Evolutionary conservation across 2,329 filamentous ascomycete species (phyloP), one percentile per base, ranked within the genome.

Genomic region (Aspergillus sp.): DNA sequence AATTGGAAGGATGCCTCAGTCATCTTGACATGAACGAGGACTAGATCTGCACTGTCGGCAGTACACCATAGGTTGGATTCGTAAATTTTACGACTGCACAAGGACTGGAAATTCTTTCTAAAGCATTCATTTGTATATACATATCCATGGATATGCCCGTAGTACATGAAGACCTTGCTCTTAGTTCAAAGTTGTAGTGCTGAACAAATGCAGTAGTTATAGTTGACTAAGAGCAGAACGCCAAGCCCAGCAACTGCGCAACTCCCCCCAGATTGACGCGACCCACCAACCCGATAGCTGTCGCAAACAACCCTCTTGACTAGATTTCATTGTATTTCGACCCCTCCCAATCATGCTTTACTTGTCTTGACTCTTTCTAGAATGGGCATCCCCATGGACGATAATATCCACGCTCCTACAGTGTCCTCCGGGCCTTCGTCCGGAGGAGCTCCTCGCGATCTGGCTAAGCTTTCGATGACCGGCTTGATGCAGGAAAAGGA

Each of bases 401-500:
- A 76, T 54, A 71, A 88, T 67, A 80, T 90, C 57, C 87, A 90
- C 69, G 82, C 86, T 50, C 86, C 87, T n/a, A 89, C 87, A 18
- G 86, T 91, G 77, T 83, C 89, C 59, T 93, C 92, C 47, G 93
- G 92, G 61, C 90, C 91, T 36, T 89, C 87, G 10, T 88, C 87
- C 58, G 83, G 82, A 59, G 71, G 65, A 47, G 65, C 77, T 56
- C 75, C 78, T 49, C 90, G 89, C 74, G 89, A 89, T 65, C 78
- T 84, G 66, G 80, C 85, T 55, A 83, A 88, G 63, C 78, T 92
- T 67, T 89, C 90, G 53, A 86, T 97, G 72, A 79, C 84, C 49
- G 89, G 96, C 78, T 85, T 98, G 54, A 91, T 95, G 72, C 84
- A 84, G 36, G 90, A 92, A 78, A 98, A 96, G 76, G 88, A 94